Evolutionary conservation across 805 yeast genomes (phyloP), one percentile per base, ranked within the genome.

Genomic region (Teunomyces lycoperdinae): DNA sequence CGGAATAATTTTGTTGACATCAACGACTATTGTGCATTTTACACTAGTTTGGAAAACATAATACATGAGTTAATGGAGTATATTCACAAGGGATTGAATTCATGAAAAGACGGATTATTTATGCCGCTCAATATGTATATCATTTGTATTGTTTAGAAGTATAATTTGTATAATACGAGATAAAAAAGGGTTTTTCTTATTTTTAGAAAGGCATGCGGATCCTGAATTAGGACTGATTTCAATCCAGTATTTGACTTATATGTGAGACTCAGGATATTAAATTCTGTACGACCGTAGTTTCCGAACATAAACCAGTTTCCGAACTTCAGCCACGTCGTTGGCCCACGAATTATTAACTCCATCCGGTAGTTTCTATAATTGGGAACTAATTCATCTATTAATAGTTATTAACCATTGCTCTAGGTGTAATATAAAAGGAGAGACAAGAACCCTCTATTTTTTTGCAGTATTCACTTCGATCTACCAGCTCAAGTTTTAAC

Each of bases 11-110:
- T 66, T 54, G 76, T 73, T 17, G 75, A 72, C 55, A 63, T 71
- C 36, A 71, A 71, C 50, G 77, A 73, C 48, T 73, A 72, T 46
- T 73, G 78, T 63, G 67, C 74, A 3, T 71, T 73, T 50, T 73
- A 70, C 50, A 56, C 68, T 16, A 67, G 73, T 16, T 66, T 71
- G 53, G 78, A 73, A 48, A 67, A 69, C 44, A 62, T 71, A 11
- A 54, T 73, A 24, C 70, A 62, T 50, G 74, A 69, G 46, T 57
- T 73, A 32, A 68, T 72, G 67, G 67, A 65, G 38, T 72, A 64
- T 48, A 61, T 71, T n/a, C 61, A 64, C 39, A 34, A 39, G 14
- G 46, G 34, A 16, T 27, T 26, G 6, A 24, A 29, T 11, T 3
- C 13, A 17, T 40, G 34, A 40, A 9, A 1, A n/a, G 11, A 24